Base-by-base conservation (phyloP, 441 rosid species). In the Manihot esculenta region DNA sequence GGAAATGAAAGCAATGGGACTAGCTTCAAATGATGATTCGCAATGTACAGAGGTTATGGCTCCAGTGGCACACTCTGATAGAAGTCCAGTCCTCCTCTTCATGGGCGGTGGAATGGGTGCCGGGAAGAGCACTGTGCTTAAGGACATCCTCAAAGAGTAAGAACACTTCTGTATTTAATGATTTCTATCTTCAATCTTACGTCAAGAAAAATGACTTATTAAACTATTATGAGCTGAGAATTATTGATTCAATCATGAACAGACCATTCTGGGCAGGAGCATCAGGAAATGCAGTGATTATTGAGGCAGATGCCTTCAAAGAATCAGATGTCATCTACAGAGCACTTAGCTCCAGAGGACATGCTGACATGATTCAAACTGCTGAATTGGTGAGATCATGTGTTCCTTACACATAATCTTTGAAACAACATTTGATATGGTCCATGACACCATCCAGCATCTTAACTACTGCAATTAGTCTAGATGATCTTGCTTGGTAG, bases 31-130 rank as follows among this genome's bases (percentile, higher is more conserved):
- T 23, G 97, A 92, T 81, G 99, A 94, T 78, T 92, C 92, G 0
- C 84, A 72, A 65, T 94, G 99, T 78, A 94, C 97, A 17, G 97
- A 94, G 72, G 96, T 94, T 59, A 90, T 94, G 99, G 97, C 97
- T 72, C 99, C 99, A 3, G 92, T 94, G 70, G 97, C 97, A 48
- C 97, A 87, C 77, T 74, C 91, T 27, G 86, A 94, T 73, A 77
- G 99, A 70, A 94, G 98, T 76, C 99, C 98, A 0, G 97, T 94
- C 73, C 87, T 94, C 68, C 94, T 92, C 38, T 78, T 94, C 74
- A 92, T 94, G 97, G 99, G 97, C 1, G 99, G 97, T 48, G 99
- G 99, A 17, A 94, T 94, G 97, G 99, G 99, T 73, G 99, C 99
- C 30, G 99, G 99, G 41, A 94, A 92, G 80, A 94, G 97, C 81